A percentile compares a stretch with the other conserved stretches of the same genome.
These are phyloP conservation scores for Solanum bulbocastanum DNA, from an alignment of 257 asterid genomes.

Conservation along the genomic window DNA sequence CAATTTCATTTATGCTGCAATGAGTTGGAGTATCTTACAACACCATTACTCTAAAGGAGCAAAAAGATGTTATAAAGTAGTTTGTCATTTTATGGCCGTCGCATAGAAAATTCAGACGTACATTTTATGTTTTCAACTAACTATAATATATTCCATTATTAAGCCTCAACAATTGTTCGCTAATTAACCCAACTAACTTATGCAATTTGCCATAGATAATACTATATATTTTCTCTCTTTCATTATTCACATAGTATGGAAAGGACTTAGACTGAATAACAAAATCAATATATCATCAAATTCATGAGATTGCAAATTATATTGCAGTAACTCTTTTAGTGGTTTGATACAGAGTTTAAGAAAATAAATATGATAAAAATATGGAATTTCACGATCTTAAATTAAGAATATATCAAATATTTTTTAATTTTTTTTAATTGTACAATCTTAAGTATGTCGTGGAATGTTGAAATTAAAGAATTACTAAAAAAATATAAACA, in stretches of 20 bases:
- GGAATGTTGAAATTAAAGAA: no score
- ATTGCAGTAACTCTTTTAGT: fast-evolving
- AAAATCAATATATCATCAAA: background rate
- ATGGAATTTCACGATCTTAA: no score
- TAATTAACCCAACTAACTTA: background rate
- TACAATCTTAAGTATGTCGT: no score
- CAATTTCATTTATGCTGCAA: background rate
- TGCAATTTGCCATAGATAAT: background rate
- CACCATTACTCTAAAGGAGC: background rate
- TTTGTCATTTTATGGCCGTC: background rate
- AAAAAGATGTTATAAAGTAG: background rate
- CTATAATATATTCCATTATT: background rate
- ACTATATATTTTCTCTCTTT: background rate
- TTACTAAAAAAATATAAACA: no score
- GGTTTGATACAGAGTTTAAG: no score
- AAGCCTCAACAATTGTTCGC: background rate
- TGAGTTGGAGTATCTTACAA: background rate
- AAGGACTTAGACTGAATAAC: background rate
- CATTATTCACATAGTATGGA: background rate
- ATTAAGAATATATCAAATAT: no score
- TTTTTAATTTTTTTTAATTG: no score
- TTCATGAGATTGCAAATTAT: background rate
- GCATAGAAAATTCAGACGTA: background rate
- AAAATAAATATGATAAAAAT: no score
- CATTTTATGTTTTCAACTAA: background rate